phyloP scores from a whole-genome alignment of 208 protist species.

The Trypanosoma congolense region DNA sequence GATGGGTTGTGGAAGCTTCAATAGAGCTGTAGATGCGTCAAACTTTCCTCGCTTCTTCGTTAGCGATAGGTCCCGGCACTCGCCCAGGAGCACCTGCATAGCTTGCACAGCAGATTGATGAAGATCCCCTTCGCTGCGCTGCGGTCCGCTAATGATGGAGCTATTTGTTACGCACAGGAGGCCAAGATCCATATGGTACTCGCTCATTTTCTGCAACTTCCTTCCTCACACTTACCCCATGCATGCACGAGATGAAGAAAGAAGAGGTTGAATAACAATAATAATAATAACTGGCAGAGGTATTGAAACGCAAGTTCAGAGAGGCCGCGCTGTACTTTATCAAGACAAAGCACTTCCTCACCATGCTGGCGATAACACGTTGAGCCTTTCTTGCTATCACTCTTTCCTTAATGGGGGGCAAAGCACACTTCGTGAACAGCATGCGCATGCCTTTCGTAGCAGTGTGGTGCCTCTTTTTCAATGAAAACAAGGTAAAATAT shows the following conservation, averaged over 20 bases:
- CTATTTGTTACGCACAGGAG: conserved; percentile 75
- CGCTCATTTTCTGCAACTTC: conserved; percentile 29
- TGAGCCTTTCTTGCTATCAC: too few species aligned
- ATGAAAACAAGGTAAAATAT: too few species aligned
- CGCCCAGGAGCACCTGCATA: conserved; percentile 63
- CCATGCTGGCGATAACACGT: too few species aligned
- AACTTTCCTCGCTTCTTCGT: conserved; percentile 78
- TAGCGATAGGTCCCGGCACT: conserved; percentile 64
- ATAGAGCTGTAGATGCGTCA: conserved; percentile 51
- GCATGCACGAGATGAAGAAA: not conserved
- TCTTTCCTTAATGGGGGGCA: too few species aligned
- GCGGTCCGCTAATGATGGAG: conserved; percentile 76
- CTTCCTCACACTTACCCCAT: not conserved
- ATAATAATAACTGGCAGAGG: too few species aligned
- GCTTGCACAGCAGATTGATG: conserved; percentile 52
- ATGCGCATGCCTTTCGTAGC: too few species aligned
- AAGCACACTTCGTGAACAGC: too few species aligned
- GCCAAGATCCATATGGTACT: conserved; percentile 78
- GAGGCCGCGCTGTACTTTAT: too few species aligned
- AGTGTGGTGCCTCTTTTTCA: too few species aligned
- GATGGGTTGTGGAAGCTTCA: conserved; percentile 78
- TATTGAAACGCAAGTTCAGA: too few species aligned
- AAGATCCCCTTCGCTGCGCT: conserved; percentile 75
- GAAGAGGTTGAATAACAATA: too few species aligned
- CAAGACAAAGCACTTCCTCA: too few species aligned